Conservation (phyloP, 257 asterid genomes). For the Capsicum chinense region DNA sequence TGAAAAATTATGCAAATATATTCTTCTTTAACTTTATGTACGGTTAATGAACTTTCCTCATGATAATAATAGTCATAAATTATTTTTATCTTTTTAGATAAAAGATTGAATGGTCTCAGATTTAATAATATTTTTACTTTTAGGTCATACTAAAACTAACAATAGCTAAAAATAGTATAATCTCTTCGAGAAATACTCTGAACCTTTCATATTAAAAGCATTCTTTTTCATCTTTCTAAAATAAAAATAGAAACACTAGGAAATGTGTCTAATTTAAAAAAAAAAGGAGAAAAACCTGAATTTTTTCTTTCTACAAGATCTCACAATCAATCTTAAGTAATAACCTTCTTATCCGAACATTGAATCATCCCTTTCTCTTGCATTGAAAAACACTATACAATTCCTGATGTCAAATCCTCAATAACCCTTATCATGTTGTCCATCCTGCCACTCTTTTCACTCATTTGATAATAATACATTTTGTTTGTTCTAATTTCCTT, state of each 20-base stretch:
- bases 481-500: neutral
- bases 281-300: neutral
- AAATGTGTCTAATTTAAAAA: neutral
- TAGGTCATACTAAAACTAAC: neutral
- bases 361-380: neutral
- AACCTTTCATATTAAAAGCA: neutral
- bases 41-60: neutral
- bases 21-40: no score
- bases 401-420: neutral
- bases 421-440: neutral
- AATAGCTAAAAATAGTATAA: neutral
- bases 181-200: neutral
- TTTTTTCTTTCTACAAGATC: neutral
- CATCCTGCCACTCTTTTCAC: neutral
- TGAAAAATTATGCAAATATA: no score
- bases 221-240: neutral
- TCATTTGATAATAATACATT: neutral
- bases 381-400: neutral
- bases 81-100: neutral
- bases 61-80: neutral
- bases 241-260: neutral
- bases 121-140: neutral
- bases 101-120: no score
- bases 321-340: conserved; percentile 11
- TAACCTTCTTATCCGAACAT: conserved; percentile 2